Base-by-base conservation (phyloP, 768 basidiomycete genomes). In the Trametes elegans region DNA sequence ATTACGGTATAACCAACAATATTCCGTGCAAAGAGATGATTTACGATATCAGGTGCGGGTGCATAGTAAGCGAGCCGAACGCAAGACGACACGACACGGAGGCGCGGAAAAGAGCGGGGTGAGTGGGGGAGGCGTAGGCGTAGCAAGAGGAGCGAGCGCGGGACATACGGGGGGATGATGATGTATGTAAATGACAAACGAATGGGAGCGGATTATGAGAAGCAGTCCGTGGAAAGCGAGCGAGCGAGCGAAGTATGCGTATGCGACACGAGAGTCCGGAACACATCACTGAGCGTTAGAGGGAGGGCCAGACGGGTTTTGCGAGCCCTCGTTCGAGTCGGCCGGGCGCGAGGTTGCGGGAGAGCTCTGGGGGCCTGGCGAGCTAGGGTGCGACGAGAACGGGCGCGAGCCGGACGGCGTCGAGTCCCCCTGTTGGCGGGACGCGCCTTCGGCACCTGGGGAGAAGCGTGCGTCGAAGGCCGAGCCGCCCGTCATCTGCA, bases 391-490 rank as follows among this genome's bases (percentile, higher is more conserved):
- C 16, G 65, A 64, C 34, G 54, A 49, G 41, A 44, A 32, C 14
- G 32, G 51, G 41, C 59, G 59, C 32, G 46, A 24, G 28, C 45
- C 52, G 16, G 51, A 34, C 28, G 55, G 26, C 2, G 49, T 38
- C 5, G 53, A 16, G 23, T 52, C 54, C 39, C 41, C 40, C 24
- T 46, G 53, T 54, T 53, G 46, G 29, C 49, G 57, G 27, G 31
- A 16, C 10, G 53, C 58, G 38, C 61, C 63, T 36, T 55, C 51
- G 23, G 51, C 35, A 34, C 40, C 40, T 7, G 79, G 77, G 13
- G 80, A 74, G 64, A 81, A 82, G 49, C 82, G 76, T 6, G 82
- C 64, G 59, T 85, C 84, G 66, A 87, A 87, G 21, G 65, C 65
- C 31, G 81, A 79, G 69, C 78, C 81, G 1, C 84, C 85, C 14